Conservation (phyloP, 345 rosid species). For the Gossypium mustelinum region DNA sequence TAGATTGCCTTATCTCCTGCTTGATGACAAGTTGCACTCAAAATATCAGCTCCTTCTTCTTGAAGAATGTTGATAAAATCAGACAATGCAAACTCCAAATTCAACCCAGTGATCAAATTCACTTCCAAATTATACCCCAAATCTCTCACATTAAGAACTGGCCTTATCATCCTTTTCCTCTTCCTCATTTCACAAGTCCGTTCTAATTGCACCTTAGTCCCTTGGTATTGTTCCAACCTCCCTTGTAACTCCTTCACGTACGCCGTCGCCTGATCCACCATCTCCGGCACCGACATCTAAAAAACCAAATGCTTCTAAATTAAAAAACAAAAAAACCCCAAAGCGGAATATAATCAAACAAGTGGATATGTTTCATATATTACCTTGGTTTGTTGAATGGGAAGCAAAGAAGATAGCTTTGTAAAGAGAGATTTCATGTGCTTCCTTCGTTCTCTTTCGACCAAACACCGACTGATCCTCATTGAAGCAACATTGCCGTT, state of each 20-base stretch:
- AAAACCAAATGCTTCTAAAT: neutral
- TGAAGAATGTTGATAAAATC: slow-evolving; percentile 7
- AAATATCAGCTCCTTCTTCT: slow-evolving; percentile 10
- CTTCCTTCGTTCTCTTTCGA: neutral
- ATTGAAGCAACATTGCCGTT: neutral
- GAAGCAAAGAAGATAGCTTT: neutral
- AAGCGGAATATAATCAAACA: neutral
- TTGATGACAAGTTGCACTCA: slow-evolving; percentile 8
- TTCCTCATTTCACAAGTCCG: neutral
- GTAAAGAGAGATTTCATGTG: neutral
- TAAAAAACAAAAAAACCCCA: neutral
- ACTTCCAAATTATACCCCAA: slow-evolving; percentile 7
- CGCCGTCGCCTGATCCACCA: neutral
- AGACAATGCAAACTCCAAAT: neutral
- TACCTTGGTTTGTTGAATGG: neutral
- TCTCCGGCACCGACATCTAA: slow-evolving; percentile 11
- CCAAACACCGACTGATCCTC: neutral
- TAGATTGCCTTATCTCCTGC: slow-evolving; percentile 8
- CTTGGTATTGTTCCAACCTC: neutral
- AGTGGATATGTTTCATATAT: neutral
- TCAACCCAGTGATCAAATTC: slow-evolving; percentile 9
- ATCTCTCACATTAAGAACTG: slow-evolving; percentile 1
- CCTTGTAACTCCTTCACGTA: neutral
- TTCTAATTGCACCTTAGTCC: slow-evolving; percentile 5
- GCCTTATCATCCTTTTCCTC: neutral